phyloP scores from a whole-genome alignment of 768 basidiomycete species.

The Pleurotus pulmonarius region DNA sequence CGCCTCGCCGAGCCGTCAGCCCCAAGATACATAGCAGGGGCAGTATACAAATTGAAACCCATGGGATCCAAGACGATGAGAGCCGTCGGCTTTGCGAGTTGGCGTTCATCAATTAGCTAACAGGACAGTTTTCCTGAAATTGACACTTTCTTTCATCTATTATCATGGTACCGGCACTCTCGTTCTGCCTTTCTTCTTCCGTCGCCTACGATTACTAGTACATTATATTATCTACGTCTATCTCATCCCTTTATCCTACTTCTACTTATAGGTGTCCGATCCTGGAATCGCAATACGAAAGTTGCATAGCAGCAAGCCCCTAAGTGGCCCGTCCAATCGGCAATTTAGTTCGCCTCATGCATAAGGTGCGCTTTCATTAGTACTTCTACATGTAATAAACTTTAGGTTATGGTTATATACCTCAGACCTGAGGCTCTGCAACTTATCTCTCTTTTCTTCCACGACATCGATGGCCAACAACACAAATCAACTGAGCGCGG shows the following conservation, averaged over 20 bases:
- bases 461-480: not conserved
- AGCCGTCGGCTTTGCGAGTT: conserved; percentile 66
- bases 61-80: conserved; percentile 63
- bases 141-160: not conserved
- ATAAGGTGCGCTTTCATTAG: not conserved
- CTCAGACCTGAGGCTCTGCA: not conserved
- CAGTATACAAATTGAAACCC: conserved; percentile 51
- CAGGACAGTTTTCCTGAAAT: conserved; percentile 10
- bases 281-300: too few relatives aligned
- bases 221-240: too few relatives aligned
- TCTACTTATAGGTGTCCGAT: too few relatives aligned
- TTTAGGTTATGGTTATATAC: not conserved
- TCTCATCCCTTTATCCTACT: too few relatives aligned
- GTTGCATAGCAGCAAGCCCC: too few relatives aligned
- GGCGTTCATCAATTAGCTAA: conserved; percentile 44
- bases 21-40: conserved; percentile 59
- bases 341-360: too few relatives aligned
- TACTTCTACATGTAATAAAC: not conserved
- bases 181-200: not conserved
- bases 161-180: not conserved
- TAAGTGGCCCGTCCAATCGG: too few relatives aligned
- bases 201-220: not conserved
- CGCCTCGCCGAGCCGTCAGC: conserved; percentile 38
- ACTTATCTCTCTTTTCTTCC: not conserved
- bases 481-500: not conserved